Base-by-base conservation (phyloP, 345 rosid genomes). In the Boechera stricta region DNA sequence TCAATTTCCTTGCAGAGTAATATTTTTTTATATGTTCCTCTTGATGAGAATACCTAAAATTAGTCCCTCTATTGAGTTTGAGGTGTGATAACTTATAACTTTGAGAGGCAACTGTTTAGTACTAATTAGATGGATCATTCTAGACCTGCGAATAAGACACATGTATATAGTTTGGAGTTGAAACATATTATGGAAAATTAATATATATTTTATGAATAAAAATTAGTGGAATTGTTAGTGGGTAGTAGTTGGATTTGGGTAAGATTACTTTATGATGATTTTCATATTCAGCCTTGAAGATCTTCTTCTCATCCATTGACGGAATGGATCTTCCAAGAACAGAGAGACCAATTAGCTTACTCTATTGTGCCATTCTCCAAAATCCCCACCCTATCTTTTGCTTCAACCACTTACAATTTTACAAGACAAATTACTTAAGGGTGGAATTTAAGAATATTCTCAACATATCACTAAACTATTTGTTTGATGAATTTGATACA, bases 181-280 rank as follows among this genome's bases (percentile, higher is more conserved):
- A 57, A 42, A 15, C 5, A 26, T 44, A 53, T 53, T 42, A 62
- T 26, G 54, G 12, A 21, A 12, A 51, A 35, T 5, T 33, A 32
- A 7, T 18, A 69, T 15, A 70, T 12, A 67, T 5, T 9, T 33
- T 12, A 54, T 10, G 8, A 28, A 45, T 12, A 55, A 16, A 69
- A 28, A 33, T 64, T 13, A 77, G 81, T 77, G 81, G 81, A 58
- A 77, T 57, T 77, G 73, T 64, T 71, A 77, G 81, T 77, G 81
- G 81, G 68, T 77, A 71, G 77, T 71, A 49, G 81, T 77, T 77
- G 77, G 29, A 65, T 77, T 77, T 71, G 81, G 77, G 77, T 71
- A 57, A 77, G 63, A 71, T 47, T 53, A 71, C 72, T 57, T 71
- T 77, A 64, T 56, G 48, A 49, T 64, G 73, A 71, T 36, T 47